phyloP scores from a whole-genome alignment of 441 rosid species.

The Populus hybrid region DNA sequence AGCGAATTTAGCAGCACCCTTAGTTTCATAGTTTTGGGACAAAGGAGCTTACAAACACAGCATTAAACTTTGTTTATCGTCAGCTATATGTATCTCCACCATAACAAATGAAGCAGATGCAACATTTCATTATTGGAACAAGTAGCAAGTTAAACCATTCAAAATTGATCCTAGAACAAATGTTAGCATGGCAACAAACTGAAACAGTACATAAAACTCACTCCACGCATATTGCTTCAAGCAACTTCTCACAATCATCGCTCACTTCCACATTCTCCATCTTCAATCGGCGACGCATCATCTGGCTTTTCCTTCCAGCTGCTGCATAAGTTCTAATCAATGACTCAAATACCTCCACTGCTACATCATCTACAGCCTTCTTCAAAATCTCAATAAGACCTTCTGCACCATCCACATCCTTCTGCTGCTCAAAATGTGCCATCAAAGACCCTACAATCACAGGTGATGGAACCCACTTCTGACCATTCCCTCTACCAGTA shows the following conservation, averaged over 20 bases:
- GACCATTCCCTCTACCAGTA: constrained; percentile 61
- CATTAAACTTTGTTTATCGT: neutral
- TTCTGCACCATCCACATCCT: constrained; percentile 86
- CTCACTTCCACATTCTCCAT: constrained; percentile 73
- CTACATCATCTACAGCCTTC: constrained; percentile 57
- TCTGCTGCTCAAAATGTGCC: constrained; percentile 59
- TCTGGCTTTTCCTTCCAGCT: constrained; percentile 63
- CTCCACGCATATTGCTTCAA: constrained; percentile 48
- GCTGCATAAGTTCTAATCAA: constrained; percentile 85
- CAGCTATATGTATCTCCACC: constrained; percentile 3
- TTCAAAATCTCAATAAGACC: constrained; percentile 60
- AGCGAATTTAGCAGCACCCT: neutral
- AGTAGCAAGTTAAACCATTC: constrained; percentile 10
- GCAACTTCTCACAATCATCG: constrained; percentile 57
- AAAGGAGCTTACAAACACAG: neutral
- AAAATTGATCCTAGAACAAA: constrained; percentile 11
- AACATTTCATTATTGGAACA: constrained; percentile 20
- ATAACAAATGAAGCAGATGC: constrained; percentile 1
- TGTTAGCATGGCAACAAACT: constrained; percentile 16
- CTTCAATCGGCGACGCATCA: constrained; percentile 58
- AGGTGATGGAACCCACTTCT: constrained; percentile 71
- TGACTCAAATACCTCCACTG: constrained; percentile 59
- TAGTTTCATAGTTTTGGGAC: neutral
- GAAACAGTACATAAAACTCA: constrained; percentile 32
- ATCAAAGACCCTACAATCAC: constrained; percentile 51